Evolutionary conservation across 306 rosid species (phyloP).

Genomic region (Oemleria cerasiformis): DNA sequence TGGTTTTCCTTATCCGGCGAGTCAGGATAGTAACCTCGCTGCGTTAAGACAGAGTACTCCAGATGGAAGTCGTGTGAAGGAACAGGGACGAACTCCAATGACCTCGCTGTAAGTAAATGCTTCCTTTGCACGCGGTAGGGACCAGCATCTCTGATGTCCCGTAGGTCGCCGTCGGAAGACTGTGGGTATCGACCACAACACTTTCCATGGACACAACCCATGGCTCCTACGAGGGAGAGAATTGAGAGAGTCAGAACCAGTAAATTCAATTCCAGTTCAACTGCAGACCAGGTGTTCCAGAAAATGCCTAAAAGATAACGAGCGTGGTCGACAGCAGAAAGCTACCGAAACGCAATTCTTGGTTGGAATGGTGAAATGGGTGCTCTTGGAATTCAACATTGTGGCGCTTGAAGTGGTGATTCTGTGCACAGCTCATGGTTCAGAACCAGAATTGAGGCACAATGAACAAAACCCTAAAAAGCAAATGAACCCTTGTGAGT

Average conservation of each 20-base stretch:
- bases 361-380: conserved; percentile 15
- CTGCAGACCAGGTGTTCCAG: conserved; percentile 23
- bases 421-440: conserved; percentile 15
- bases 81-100: conserved; percentile 60
- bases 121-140: conserved; percentile 47
- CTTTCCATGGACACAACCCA: conserved; percentile 92
- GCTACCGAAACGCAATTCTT: conserved; percentile 15
- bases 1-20: conserved; percentile 78
- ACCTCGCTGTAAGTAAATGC: conserved; percentile 64
- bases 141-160: conserved; percentile 43
- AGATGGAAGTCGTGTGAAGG: conserved; percentile 68
- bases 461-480: conserved; percentile 34
- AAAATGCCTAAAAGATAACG: conserved; percentile 13
- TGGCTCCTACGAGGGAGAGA: conserved; percentile 21
- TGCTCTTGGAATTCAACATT: conserved; percentile 37
- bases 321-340: conserved; percentile 10
- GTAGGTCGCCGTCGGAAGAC: conserved; percentile 51
- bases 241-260: conserved; percentile 12
- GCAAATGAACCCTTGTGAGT: neutral
- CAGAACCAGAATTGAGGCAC: conserved; percentile 21
- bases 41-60: conserved; percentile 77
- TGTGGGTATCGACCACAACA: conserved; percentile 59
- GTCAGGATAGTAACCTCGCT: conserved; percentile 95
- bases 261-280: conserved; percentile 31
- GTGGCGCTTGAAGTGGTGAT: conserved; percentile 22